Percentiles rank a stretch among this genome's conserved stretches.
phyloP scores from a whole-genome alignment of 768 basidiomycete genomes.

The Obba rivulosa region DNA sequence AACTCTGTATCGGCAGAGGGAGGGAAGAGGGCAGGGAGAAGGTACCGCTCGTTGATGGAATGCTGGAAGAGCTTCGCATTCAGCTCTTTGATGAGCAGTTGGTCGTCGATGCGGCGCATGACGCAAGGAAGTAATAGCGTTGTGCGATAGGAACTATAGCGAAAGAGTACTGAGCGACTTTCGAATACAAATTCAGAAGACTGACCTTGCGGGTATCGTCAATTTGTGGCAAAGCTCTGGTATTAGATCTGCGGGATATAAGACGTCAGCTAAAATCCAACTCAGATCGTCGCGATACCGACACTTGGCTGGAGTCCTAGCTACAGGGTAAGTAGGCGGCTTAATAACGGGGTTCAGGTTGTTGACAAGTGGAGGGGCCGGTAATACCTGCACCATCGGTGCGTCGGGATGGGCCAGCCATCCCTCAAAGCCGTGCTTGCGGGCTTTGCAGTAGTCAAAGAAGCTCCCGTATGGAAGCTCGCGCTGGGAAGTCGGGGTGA shows the following conservation, averaged over 20 bases:
- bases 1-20: constrained; percentile 65
- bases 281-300: constrained; percentile 19
- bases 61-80: constrained; percentile 64
- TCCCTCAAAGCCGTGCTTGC: constrained; percentile 57
- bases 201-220: constrained; percentile 68
- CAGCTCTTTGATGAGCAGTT: constrained; percentile 72
- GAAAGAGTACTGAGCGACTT: not conserved
- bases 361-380: constrained; percentile 46
- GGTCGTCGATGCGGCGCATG: constrained; percentile 63
- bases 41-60: constrained; percentile 51
- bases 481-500: constrained; percentile 35
- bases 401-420: constrained; percentile 53
- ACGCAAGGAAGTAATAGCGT: constrained; percentile 72
- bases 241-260: constrained; percentile 56
- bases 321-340: constrained; percentile 27
- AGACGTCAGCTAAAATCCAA: constrained; percentile 1
- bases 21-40: constrained; percentile 64
- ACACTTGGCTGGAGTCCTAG: constrained; percentile 57
- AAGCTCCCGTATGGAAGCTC: constrained; percentile 57
- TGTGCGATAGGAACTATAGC: constrained; percentile 57
- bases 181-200: not conserved
- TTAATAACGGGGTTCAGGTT: constrained; percentile 52
- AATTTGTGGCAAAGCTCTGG: constrained; percentile 77
- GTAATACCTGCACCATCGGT: constrained; percentile 65
- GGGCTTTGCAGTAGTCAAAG: constrained; percentile 60